Evolutionary conservation across 164 flowering plant genomes (phyloP).

Genomic region (Magnolia sinica): DNA sequence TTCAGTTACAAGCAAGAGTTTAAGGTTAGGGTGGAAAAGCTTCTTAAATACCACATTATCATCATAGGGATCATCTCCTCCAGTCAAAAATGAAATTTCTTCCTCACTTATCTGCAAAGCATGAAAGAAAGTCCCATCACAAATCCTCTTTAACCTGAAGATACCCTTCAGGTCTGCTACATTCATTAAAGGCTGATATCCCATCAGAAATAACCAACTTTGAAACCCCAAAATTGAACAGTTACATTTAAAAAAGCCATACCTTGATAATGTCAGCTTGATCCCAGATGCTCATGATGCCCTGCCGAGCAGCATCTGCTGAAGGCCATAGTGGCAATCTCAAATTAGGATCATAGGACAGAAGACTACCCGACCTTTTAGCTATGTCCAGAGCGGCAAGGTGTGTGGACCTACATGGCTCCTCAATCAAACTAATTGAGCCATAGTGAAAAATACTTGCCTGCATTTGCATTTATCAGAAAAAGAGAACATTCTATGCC

Average conservation of each 20-base stretch:
- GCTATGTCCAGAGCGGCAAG: slow-evolving; percentile 68
- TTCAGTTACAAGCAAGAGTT: slow-evolving; percentile 67
- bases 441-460: slow-evolving; percentile 72
- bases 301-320: slow-evolving; percentile 57
- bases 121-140: slow-evolving; percentile 6
- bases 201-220: not conserved
- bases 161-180: not conserved
- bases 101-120: slow-evolving; percentile 60
- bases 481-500: not conserved
- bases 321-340: slow-evolving; percentile 79
- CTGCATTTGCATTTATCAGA: slow-evolving; percentile 26
- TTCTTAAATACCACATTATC: slow-evolving; percentile 62
- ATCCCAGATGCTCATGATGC: slow-evolving; percentile 75
- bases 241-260: not conserved
- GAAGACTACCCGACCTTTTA: slow-evolving; percentile 52
- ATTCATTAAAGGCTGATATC: not conserved
- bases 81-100: slow-evolving; percentile 64
- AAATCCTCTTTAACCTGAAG: not conserved
- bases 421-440: slow-evolving; percentile 73
- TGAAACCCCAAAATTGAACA: not conserved
- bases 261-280: slow-evolving; percentile 77
- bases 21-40: slow-evolving; percentile 67
- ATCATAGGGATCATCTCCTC: slow-evolving; percentile 66
- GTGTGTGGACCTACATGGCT: slow-evolving; percentile 70
- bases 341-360: slow-evolving; percentile 78